Evolutionary conservation across 2,329 filamentous ascomycete species (phyloP).

Genomic region (Coniochaeta pulveracea): DNA sequence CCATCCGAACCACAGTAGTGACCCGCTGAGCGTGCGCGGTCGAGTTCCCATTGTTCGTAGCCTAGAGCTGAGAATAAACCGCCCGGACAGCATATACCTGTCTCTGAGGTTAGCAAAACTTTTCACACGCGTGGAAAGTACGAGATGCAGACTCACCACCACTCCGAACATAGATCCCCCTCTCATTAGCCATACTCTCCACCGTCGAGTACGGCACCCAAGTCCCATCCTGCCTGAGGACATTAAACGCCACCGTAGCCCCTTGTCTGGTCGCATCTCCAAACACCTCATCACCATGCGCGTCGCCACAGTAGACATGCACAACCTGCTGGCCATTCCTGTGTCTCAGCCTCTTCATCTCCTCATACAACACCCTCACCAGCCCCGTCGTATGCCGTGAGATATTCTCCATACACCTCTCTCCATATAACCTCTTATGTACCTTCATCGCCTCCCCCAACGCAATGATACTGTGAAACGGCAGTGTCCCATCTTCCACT

Average conservation of each 20-base stretch:
- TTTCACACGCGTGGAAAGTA: not conserved
- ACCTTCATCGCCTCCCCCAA: slow-evolving; percentile 47
- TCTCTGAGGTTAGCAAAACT: not conserved
- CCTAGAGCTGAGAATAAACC: slow-evolving; percentile 33
- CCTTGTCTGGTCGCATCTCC: slow-evolving; percentile 43
- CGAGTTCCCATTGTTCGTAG: slow-evolving; percentile 42
- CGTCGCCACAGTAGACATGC: slow-evolving; percentile 41
- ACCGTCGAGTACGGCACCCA: slow-evolving; percentile 46
- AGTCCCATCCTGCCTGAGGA: slow-evolving; percentile 37
- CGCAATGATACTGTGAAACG: slow-evolving; percentile 54
- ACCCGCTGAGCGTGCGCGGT: slow-evolving; percentile 40
- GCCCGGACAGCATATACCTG: slow-evolving; percentile 36
- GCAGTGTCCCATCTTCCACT: slow-evolving; percentile 56
- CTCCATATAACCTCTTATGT: slow-evolving; percentile 43
- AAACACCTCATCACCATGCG: slow-evolving; percentile 25
- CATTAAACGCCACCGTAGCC: slow-evolving; percentile 53
- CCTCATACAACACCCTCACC: slow-evolving; percentile 33
- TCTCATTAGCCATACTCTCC: slow-evolving; percentile 43
- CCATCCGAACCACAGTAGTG: slow-evolving; percentile 45
- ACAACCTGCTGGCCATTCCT: slow-evolving; percentile 38
- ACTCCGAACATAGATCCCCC: slow-evolving; percentile 47
- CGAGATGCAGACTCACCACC: slow-evolving; percentile 25
- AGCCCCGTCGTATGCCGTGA: slow-evolving; percentile 46
- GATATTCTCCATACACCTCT: slow-evolving; percentile 46
- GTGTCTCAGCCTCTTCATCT: slow-evolving; percentile 36